A percentile compares a stretch with the other conserved stretches of the same genome.
phyloP scores from a whole-genome alignment of 345 rosid species.

The Lepidium africanum region DNA sequence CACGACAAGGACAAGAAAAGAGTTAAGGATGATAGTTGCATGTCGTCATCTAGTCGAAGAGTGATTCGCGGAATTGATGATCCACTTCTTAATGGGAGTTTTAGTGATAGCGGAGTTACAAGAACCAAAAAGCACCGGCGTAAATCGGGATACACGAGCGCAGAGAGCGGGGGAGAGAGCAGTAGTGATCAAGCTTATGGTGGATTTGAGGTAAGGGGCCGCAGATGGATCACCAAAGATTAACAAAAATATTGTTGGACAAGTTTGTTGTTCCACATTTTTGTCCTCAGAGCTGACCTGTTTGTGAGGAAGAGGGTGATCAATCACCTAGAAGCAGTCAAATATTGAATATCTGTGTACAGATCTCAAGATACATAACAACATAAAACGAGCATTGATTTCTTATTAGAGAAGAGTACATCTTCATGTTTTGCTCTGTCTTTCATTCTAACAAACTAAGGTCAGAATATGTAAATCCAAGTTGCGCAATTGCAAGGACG shows the following conservation, averaged over 20 bases:
- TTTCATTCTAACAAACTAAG: constrained; percentile 1
- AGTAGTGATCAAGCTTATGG: constrained; percentile 80
- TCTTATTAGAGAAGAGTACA: constrained; percentile 10
- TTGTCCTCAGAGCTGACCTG: constrained; percentile 5
- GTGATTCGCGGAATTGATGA: constrained; percentile 92
- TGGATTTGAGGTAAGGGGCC: constrained; percentile 63
- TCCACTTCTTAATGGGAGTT: constrained; percentile 84
- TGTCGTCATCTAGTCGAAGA: constrained; percentile 55
- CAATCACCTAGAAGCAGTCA: constrained; percentile 12
- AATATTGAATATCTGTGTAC: constrained; percentile 22
- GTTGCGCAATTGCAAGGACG: background rate
- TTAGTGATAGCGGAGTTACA: constrained; percentile 69
- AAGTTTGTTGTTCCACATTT: constrained; percentile 14
- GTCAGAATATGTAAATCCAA: background rate
- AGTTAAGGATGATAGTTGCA: constrained; percentile 82
- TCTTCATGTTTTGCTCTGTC: background rate
- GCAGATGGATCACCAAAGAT: constrained; percentile 80
- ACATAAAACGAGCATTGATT: constrained; percentile 1
- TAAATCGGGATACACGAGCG: constrained; percentile 67
- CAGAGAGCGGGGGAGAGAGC: constrained; percentile 96
- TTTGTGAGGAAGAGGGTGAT: constrained; percentile 15
- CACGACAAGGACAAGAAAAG: constrained; percentile 73
- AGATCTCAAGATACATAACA: constrained; percentile 22
- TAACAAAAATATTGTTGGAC: constrained; percentile 8
- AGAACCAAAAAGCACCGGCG: constrained; percentile 63